A percentile compares a stretch with the other conserved stretches of the same genome.
These are phyloP conservation scores for Kockiozyma suomiensis DNA, from an alignment of 805 yeast genomes.

Conservation along the genomic window DNA sequence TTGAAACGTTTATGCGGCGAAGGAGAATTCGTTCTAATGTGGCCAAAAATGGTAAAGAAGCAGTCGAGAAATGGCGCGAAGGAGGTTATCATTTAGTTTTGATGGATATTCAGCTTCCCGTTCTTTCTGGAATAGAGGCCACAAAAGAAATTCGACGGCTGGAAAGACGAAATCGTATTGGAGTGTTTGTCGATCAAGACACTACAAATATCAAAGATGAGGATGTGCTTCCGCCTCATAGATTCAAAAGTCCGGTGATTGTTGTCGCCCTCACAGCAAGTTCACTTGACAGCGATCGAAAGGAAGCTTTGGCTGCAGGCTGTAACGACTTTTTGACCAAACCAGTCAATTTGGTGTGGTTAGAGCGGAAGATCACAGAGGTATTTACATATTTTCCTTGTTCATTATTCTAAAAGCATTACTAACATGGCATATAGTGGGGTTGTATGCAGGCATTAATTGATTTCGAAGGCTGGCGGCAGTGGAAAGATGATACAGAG, in stretches of 20 bases:
- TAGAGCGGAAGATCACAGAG: constrained; percentile 79
- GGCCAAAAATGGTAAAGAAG: constrained; percentile 94
- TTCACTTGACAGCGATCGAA: constrained; percentile 78
- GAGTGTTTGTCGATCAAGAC: constrained; percentile 53
- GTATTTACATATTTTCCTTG: constrained; percentile 8
- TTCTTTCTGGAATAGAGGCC: constrained; percentile 93
- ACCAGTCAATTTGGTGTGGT: constrained; percentile 93
- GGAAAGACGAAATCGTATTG: constrained; percentile 79
- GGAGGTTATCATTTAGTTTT: constrained; percentile 94
- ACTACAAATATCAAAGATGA: constrained; percentile 44
- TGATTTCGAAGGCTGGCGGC: constrained; percentile 70
- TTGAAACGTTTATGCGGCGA: constrained; percentile 83
- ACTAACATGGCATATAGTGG: constrained; percentile 5
- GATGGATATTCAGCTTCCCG: constrained; percentile 97
- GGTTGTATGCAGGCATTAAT: constrained; percentile 25
- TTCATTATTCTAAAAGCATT: background rate
- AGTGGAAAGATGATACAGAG: constrained; percentile 41
- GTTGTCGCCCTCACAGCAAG: constrained; percentile 97
- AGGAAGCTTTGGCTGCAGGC: constrained; percentile 93
- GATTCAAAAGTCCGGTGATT: constrained; percentile 92
- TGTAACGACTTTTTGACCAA: constrained; percentile 96
- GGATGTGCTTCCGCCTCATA: constrained; percentile 60
- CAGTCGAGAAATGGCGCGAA: constrained; percentile 87
- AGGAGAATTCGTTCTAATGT: constrained; percentile 81
- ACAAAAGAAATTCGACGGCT: constrained; percentile 86